Evolutionary conservation across 495 filamentous ascomycete genomes (phyloP), one percentile per base, ranked within the genome.

Genomic region (Hypoxylon lenormandii): DNA sequence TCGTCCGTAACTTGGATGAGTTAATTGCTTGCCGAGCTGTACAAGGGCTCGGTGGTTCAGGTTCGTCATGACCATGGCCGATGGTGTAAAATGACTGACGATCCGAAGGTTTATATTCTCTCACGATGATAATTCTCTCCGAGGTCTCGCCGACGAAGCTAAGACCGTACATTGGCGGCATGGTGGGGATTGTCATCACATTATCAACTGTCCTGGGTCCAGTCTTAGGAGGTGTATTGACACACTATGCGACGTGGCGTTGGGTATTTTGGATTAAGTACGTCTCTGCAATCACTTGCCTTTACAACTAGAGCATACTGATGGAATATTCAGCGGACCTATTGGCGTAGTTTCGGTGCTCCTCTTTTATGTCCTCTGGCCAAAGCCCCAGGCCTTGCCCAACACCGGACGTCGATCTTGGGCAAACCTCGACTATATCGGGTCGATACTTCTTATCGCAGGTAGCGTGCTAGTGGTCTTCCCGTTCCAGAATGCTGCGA

Each of bases 391-490:
- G 43, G 74, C 78, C 51, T 72, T 80, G 13, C 78, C 76, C 1
- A 49, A 47, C 2, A 21, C 71, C 0, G 67, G 80, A 26, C 71
- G 62, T 22, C 62, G 75, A 23, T 80, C 78, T 2, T 82, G 85
- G 76, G 74, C 56, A 46, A 74, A 84, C 53, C 65, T 89, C 13
- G 88, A 91, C 66, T 79, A 84, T 51, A 16, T 86, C 16, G 87
- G 88, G 12, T 80, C 83, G 1, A 58, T 85, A 21, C 72, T 90
- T 11, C 70, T 88, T 1, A 81, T 90, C 16, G 79, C 81, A 5
- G 80, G 83, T 10, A 82, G 86, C 1, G 80, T 87, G 6, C 76
- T 91, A 28, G 78, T 88, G 5, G 82, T 89, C 15, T 85, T 87
- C 47, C 78, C 87, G 2, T 83, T 90, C 61, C 85, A 90, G 65